Evolutionary conservation across 2,329 filamentous ascomycete genomes (phyloP), one percentile per base, ranked within the genome.

Genomic region (Ceratocystis cacaofunesta): DNA sequence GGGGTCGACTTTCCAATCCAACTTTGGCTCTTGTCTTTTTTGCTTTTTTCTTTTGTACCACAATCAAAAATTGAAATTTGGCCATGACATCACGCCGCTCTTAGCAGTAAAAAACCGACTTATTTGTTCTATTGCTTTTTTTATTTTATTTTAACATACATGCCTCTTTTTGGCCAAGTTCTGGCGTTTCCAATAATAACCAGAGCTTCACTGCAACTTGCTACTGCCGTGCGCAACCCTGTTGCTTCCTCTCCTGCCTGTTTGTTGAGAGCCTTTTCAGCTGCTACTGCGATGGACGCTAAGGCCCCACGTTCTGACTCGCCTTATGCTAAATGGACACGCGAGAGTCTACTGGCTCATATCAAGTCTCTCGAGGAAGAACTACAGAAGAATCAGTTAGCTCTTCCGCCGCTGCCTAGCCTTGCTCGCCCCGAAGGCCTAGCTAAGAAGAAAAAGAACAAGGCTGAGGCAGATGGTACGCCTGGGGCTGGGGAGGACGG

Each of bases 311-410:
- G 32, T 32, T 19, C 30, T n/a, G 66, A 70, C 22, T 65, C 65
- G 10, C 76, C 78, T 57, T 92, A 92, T 75, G 78, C 79, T 50
- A 79, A 78, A 69, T 92, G 87, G 88, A 85, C 82, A 64, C 85
- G 83, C 68, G 79, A 84, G 48, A 83, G 83, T 57, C 82, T 94
- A 46, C 82, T 94, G 55, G 76, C 82, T 69, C 82, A 87, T 50
- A 84, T 95, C 58, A 81, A 78, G 17, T 77, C 82, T 63, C 78
- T 94, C 5, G 90, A 95, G 73, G 73, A 78, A 3, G 81, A 89
- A 71, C 75, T 91, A 15, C 79, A 81, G 64, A 75, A 72, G n/a
- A 68, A 68, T 32, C 61, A 68, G 57, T 44, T 66, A 30, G 61
- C 62, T 43, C 64, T 68, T 22, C 66, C 62, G 43, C 25, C 61